A percentile compares a stretch with the other conserved stretches of the same genome.
These are phyloP conservation scores for Yueomyces sinensis DNA, from an alignment of 805 yeast species.

Conservation along the genomic window DNA sequence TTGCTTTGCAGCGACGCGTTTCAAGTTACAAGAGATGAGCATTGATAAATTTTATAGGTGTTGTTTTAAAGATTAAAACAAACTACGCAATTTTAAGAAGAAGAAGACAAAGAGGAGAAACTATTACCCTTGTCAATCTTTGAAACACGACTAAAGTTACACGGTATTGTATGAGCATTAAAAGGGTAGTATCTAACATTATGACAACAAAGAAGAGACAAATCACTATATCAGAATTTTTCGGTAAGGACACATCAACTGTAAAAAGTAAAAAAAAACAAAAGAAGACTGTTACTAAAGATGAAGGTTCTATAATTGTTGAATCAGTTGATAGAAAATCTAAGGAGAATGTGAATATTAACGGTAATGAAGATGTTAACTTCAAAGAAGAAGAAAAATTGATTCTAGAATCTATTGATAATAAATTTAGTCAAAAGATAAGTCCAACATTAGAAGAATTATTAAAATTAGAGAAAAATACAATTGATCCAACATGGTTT, in stretches of 20 bases:
- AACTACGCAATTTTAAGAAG: too few relatives aligned
- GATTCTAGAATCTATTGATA: not conserved
- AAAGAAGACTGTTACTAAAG: not conserved
- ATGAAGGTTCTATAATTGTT: not conserved
- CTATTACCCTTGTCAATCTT: too few relatives aligned
- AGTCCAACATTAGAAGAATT: conserved; percentile 20
- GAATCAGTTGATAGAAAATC: not conserved
- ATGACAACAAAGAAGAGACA: conserved; percentile 1
- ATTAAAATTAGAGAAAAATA: conserved; percentile 51
- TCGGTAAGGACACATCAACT: not conserved
- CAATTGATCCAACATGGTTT: conserved; percentile 74
- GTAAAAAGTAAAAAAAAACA: not conserved
- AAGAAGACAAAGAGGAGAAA: too few relatives aligned
- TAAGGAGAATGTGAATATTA: not conserved
- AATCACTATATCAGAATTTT: not conserved
- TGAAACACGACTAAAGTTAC: too few relatives aligned
- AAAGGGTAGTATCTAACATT: not conserved
- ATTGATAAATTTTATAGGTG: too few relatives aligned
- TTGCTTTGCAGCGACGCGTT: too few relatives aligned
- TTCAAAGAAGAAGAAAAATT: not conserved
- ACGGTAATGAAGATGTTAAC: not conserved
- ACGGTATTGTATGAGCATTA: too few relatives aligned
- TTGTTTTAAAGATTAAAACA: too few relatives aligned
- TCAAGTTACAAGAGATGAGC: too few relatives aligned
- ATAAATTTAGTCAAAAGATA: conserved; percentile 4